Evolutionary conservation across 768 basidiomycete species (phyloP), one percentile per base, ranked within the genome.

Genomic region (Calocybe gangraenosa): DNA sequence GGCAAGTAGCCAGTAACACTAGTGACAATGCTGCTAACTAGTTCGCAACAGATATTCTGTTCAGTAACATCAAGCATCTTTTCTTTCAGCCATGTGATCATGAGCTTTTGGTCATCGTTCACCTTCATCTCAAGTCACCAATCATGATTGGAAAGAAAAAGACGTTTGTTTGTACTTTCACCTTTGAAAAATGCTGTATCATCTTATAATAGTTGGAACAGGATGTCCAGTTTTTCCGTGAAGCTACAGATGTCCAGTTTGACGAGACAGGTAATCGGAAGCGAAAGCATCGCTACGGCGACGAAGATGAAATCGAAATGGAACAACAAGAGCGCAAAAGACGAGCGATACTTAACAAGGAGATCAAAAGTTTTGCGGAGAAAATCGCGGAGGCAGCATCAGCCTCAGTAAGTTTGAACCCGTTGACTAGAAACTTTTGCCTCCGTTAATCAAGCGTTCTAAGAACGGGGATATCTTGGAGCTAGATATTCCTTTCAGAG

Each of bases 111-210:
- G 94, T 96, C 44, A 85, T 99, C 50, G 81, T 96, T 23, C 96
- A 99, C 62, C 67, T 96, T 40, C 90, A 98, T 62, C 75, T 99
- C 40, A 96, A 81, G 65, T 80, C 92, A 0, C 96, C 96, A 0
- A 97, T 99, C 63, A 95, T 98, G 79, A 90, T 99, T 54, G 95
- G 96, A 50, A 98, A 98, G 74, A 96, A 93, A 70, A 99, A 98
- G 65, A 83, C 96, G 17, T 91, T 89, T 58, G 92, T 93, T 57
- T 40, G 83, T 71, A 6, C 2, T 34, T 41, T 6, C 35, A 17
- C 19, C 35, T 47, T 33, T 40, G 23, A 5, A n/a, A 23, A 38
- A 44, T 52, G 14, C 14, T 38, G 42, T 17, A 23, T 6, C 11
- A 28, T 25, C 3, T 22, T 32, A 49, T 33, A 41, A 46, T 46